Evolutionary conservation across 768 basidiomycete species (phyloP).

Genomic region (Lactarius indigo): DNA sequence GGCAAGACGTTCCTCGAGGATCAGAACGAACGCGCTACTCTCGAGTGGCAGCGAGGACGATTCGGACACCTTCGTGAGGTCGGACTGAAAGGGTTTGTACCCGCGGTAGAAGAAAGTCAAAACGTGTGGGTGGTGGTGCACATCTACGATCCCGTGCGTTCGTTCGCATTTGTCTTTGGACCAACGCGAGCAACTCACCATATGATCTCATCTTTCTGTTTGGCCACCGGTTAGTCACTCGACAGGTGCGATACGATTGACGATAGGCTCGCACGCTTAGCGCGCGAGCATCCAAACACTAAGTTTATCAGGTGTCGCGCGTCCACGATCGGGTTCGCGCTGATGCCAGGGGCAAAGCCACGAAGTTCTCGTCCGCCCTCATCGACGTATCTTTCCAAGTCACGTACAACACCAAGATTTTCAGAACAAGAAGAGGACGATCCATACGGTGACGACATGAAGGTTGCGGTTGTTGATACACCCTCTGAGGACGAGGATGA

Average conservation of each 20-base stretch:
- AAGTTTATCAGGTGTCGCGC: constrained; percentile 86
- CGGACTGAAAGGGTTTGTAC: constrained; percentile 65
- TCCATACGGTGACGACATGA: constrained; percentile 40
- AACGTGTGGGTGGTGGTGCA: constrained; percentile 83
- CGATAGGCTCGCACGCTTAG: constrained; percentile 61
- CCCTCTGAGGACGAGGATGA: constrained; percentile 27
- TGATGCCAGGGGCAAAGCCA: constrained; percentile 29
- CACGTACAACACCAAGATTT: constrained; percentile 19
- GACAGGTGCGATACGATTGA: constrained; percentile 73
- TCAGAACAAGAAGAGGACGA: constrained; percentile 46
- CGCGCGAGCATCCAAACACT: constrained; percentile 62
- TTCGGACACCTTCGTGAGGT: constrained; percentile 84
- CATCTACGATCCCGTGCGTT: constrained; percentile 73
- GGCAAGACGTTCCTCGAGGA: constrained; percentile 78
- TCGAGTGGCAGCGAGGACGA: constrained; percentile 44
- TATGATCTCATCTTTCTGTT: not conserved
- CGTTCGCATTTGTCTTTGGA: not conserved
- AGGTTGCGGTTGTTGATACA: constrained; percentile 33
- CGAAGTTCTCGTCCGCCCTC: constrained; percentile 15
- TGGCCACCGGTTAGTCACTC: constrained; percentile 49
- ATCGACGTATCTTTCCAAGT: constrained; percentile 18
- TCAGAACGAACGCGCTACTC: constrained; percentile 44
- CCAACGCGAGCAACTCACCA: not conserved
- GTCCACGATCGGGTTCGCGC: constrained; percentile 68
- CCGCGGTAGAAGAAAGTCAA: constrained; percentile 64